Evolutionary conservation across 1,139 yeast genomes (phyloP), one percentile per base, ranked within the genome.

Genomic region (Sugiyamaella paludigena): DNA sequence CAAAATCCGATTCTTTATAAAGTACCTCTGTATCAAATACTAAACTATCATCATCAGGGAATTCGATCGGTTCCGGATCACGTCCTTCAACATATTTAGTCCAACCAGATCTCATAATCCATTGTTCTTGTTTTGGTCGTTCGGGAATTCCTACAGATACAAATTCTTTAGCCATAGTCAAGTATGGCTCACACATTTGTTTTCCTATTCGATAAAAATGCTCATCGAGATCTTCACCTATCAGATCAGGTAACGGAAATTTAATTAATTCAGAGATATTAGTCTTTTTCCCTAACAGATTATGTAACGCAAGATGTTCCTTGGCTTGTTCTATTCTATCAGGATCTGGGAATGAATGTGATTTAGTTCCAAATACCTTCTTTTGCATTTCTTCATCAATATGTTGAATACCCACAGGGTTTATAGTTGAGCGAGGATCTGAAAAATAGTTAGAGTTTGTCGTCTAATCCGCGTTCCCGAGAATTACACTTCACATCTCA

Each of bases 1-100:
- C 83, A 64, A 81, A 89, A 7, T 78, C 79, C 0, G 94, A 80
- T 1, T 79, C 65, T 55, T 87, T 84, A 69, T 88, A 91, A 63
- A 91, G 64, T 0, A 85, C 88, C 65, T 94, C 99, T 7, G 87
- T 92, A 67, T 94, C 99, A 65, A 92, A 92, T 0, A 86, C 91
- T 19, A 91, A 64, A 5, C 79, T 80, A 26, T 75, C 71, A 49
- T 81, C 83, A 48, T 81, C 81, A 0, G 99, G 99, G 59, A 68
- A 81, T 0, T 73, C 75, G 0, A 94, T 98, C 0, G 66, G 54
- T 36, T 69, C 67, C 0, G 96, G 92, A 0, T 61, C 57, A 4
- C 43, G 49, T 1, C 80, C 81, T 0, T 72, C 67, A 4, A 70
- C 79, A 65, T 94, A 94, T 57, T 84, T 74, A 15, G 81, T 76